These are phyloP conservation scores for Basipetospora chlamydospora DNA, from an alignment of 2,329 filamentous ascomycete genomes.

Conservation along the genomic window DNA sequence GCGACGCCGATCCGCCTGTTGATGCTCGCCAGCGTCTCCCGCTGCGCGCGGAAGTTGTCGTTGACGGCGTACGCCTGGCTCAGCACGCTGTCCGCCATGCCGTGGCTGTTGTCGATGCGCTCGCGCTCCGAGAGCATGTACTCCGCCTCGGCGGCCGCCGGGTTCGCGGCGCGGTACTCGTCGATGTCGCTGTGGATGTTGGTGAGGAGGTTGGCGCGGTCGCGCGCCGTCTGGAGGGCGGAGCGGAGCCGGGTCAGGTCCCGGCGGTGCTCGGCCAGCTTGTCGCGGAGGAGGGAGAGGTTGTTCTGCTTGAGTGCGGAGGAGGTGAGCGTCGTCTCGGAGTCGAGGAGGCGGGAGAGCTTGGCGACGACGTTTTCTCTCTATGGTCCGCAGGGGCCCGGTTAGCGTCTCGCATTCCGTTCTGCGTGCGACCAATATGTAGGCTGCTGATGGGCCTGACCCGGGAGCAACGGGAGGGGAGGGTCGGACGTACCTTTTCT, in stretches of 20 bases:
- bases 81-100: conserved; percentile 76
- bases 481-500: conserved; percentile 46
- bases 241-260: conserved; percentile 65
- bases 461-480: conserved; percentile 6
- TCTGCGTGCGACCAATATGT: too few relatives aligned
- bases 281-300: conserved; percentile 77
- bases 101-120: conserved; percentile 78
- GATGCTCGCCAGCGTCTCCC: conserved; percentile 77
- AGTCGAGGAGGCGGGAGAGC: conserved; percentile 80
- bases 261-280: conserved; percentile 72
- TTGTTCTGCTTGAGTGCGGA: conserved; percentile 97
- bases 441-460: too few relatives aligned
- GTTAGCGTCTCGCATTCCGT: background rate
- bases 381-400: conserved; percentile 31
- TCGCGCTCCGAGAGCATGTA: conserved; percentile 91
- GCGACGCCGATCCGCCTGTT: conserved; percentile 81
- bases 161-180: conserved; percentile 71
- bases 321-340: conserved; percentile 70
- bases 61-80: conserved; percentile 95
- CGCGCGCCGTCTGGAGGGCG: conserved; percentile 61
- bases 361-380: conserved; percentile 70
- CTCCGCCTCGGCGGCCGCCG: conserved; percentile 73
- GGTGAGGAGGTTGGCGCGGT: conserved; percentile 77
- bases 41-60: conserved; percentile 74
- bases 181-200: conserved; percentile 88